These are phyloP conservation scores for Phytophthora uliginosa DNA, from an alignment of 352 stramenopile genomes.

Conservation along the genomic window DNA sequence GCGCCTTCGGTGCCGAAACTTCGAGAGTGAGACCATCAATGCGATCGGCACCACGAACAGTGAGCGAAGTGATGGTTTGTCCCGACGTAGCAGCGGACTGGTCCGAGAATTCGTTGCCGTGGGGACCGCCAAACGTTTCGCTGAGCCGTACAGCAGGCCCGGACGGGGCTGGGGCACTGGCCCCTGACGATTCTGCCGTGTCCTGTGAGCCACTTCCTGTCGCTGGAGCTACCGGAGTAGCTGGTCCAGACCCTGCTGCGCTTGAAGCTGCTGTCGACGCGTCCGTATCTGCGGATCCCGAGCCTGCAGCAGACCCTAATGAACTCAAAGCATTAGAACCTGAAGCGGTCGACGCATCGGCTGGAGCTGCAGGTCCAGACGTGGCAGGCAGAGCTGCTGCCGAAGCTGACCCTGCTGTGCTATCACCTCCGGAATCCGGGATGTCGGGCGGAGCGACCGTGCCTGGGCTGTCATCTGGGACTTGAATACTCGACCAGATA, in stretches of 20 bases:
- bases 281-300: neutral
- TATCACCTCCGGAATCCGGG: neutral
- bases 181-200: neutral
- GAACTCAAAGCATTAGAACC: neutral
- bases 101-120: slow-evolving; percentile 18
- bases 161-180: neutral
- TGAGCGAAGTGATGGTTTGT: slow-evolving; percentile 7
- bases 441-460: slow-evolving; percentile 21
- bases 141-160: slow-evolving; percentile 17
- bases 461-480: slow-evolving; percentile 9
- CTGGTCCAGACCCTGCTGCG: neutral
- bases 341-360: neutral
- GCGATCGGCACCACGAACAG: slow-evolving; percentile 6
- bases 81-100: slow-evolving; percentile 4
- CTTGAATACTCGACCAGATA: slow-evolving; percentile 29
- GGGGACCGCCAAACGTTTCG: slow-evolving; percentile 25
- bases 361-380: neutral
- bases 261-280: neutral
- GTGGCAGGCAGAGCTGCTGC: neutral
- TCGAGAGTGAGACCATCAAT: slow-evolving; percentile 14
- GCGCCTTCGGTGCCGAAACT: neutral
- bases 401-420: slow-evolving; percentile 6
- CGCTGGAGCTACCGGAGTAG: neutral
- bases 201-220: neutral
- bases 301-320: neutral